Conservation (phyloP, 2,329 filamentous ascomycete species). For the Dactylellina cionopaga region DNA sequence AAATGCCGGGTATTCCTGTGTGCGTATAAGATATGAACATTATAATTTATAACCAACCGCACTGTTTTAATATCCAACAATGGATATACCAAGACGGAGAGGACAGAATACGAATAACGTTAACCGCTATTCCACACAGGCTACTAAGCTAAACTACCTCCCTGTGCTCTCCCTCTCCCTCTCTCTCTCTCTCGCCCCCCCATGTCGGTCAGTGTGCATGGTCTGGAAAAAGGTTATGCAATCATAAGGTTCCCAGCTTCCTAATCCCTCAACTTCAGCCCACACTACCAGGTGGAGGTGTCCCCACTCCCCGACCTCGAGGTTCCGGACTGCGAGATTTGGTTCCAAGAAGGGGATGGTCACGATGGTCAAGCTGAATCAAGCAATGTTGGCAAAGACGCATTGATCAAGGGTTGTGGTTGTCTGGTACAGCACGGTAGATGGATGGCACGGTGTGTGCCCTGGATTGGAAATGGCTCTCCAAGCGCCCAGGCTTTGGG, state of each 20-base stretch:
- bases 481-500: not conserved
- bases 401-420: not conserved
- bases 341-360: constrained; percentile 3
- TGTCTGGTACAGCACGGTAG: not conserved
- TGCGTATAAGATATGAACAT: no score
- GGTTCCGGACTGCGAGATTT: constrained; percentile 41
- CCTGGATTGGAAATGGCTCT: constrained; percentile 3
- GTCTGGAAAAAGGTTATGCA: no score
- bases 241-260: no score
- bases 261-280: no score
- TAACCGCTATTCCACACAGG: no score
- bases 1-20: no score
- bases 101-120: not conserved
- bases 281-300: not conserved
- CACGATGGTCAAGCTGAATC: not conserved
- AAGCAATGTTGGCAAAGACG: no score
- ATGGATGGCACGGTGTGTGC: not conserved
- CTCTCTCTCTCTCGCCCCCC: no score
- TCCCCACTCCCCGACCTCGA: not conserved
- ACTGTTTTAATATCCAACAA: not conserved
- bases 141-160: no score
- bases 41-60: not conserved
- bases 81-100: not conserved
- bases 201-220: no score
- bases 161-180: no score